Evolutionary conservation across 192 early-diverging fungal genomes (phyloP), one percentile per base, ranked within the genome.

Genomic region (Coemansia biformis): DNA sequence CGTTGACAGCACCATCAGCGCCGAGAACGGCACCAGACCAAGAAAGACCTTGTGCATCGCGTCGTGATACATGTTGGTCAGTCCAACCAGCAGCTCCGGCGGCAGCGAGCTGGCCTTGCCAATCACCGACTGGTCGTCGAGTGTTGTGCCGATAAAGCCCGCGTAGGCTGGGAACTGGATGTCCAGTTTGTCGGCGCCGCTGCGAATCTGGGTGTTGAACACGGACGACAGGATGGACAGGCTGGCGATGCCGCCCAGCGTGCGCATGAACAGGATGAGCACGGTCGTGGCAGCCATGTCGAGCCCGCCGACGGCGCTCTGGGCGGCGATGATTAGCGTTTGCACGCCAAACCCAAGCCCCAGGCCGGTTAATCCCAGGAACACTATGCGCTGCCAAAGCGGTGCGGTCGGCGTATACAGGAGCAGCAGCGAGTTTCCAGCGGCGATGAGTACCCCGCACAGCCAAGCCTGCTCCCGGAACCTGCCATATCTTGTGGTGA

Each of bases 291-390:
- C 53, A 0, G 87, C 86, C 57, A 90, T 83, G 17, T 86, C 75
- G 23, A 63, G 45, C 2, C 67, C 55, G 7, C 40, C 49, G 12
- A 88, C 88, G 19, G 79, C 59, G 9, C 81, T 76, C 66, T 92
- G 90, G 19, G 82, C 76, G 6, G 78, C 84, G 15, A 91, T 67
- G 31, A 89, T 51, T 35, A 83, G 69, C 1, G 82, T 80, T 60
- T 91, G 90, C 36, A 92, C 67, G 39, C 81, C 76, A n/a, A 79
- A 62, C 8, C 94, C 92, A 8, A 85, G 48, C 2, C 92, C 92
- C n/a, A 81, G 21, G 5, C 90, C 91, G 13, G 79, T 44, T 30
- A 91, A 59, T 7, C 85, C 42, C 38, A 90, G 59, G 47, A 74
- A 88, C 11, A 81, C 78, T 48, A 86, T 80, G 16, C 81, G 74